Conservation (phyloP, 2,329 filamentous ascomycete species). For the Aspergillus fischeri region DNA sequence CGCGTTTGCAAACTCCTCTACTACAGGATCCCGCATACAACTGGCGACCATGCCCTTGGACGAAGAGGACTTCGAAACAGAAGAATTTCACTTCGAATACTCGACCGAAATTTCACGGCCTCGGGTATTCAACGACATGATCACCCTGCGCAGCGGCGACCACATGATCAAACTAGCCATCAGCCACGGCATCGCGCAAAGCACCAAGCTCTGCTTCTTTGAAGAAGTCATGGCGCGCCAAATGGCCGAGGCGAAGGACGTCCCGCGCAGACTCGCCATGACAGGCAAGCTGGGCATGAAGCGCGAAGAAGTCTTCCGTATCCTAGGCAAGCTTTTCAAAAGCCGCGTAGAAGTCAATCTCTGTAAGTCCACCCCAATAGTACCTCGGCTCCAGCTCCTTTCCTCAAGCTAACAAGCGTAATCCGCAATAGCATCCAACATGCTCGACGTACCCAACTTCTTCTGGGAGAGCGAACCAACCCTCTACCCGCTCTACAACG, state of each 20-base stretch:
- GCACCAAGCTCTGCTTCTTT: conserved; percentile 92
- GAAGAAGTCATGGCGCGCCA: conserved; percentile 94
- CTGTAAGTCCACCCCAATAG: conserved; percentile 58
- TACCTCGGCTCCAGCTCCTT: neutral
- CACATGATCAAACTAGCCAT: conserved; percentile 99
- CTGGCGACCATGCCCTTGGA: conserved; percentile 75
- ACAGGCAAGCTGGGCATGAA: conserved; percentile 91
- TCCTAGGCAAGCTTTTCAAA: conserved; percentile 86
- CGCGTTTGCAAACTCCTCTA: conserved; percentile 64
- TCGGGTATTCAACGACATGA: conserved; percentile 98
- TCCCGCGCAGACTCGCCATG: conserved; percentile 81
- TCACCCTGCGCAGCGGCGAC: conserved; percentile 86
- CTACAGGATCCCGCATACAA: conserved; percentile 45
- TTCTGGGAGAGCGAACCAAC: conserved; percentile 98
- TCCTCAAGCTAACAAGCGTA: conserved; percentile 13
- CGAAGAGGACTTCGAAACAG: conserved; percentile 91
- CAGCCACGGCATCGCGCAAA: conserved; percentile 94
- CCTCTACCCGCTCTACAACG: conserved; percentile 86
- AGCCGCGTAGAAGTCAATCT: conserved; percentile 95
- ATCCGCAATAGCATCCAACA: conserved; percentile 69
- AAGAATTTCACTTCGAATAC: conserved; percentile 99
- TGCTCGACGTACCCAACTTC: conserved; percentile 93
- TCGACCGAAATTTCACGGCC: conserved; percentile 79
- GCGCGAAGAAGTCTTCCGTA: conserved; percentile 84
- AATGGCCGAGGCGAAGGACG: conserved; percentile 87